A percentile compares a stretch with the other conserved stretches of the same genome.
Conservation (phyloP, 441 rosid genomes). For the Theobroma grandiflorum region DNA sequence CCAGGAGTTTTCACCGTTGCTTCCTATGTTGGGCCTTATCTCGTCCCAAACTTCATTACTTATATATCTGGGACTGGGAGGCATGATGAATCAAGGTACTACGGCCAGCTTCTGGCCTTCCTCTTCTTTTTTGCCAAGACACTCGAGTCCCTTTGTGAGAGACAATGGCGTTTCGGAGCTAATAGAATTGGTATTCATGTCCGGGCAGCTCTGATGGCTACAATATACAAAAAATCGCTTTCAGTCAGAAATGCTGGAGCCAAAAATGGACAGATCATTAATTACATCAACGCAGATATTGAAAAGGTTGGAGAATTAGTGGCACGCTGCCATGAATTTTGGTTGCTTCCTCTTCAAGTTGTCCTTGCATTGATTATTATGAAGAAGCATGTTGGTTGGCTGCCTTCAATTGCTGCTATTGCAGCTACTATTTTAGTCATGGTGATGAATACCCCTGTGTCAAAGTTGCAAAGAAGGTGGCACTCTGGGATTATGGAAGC, state of each 20-base stretch:
- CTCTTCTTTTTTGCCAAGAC: conserved; percentile 63
- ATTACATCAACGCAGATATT: conserved; percentile 64
- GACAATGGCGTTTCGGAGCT: conserved; percentile 75
- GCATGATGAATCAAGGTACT: conserved; percentile 39
- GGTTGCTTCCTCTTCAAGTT: conserved; percentile 72
- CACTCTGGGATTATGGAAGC: conserved; percentile 65
- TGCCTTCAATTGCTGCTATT: conserved; percentile 58
- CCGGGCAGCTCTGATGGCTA: conserved; percentile 53
- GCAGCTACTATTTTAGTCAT: conserved; percentile 54
- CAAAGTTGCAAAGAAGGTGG: conserved; percentile 51
- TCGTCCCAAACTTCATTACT: conserved; percentile 61
- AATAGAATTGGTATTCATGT: conserved; percentile 55
- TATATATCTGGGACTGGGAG: conserved; percentile 46
- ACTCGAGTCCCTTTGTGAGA: conserved; percentile 57
- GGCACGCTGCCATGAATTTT: conserved; percentile 57
- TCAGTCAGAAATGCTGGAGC: conserved; percentile 42
- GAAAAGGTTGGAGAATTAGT: conserved; percentile 70
- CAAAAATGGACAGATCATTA: conserved; percentile 51
- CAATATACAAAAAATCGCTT: conserved; percentile 56
- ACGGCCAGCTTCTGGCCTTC: conserved; percentile 55
- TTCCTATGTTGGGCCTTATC: conserved; percentile 63
- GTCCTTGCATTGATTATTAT: conserved; percentile 55
- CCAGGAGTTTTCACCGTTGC: conserved; percentile 60
- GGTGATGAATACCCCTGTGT: conserved; percentile 62
- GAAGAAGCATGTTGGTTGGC: conserved; percentile 54